A percentile compares a stretch with the other conserved stretches of the same genome.
Conservation (phyloP, 2,329 filamentous ascomycete species). For the Aureobasidium sp. region DNA sequence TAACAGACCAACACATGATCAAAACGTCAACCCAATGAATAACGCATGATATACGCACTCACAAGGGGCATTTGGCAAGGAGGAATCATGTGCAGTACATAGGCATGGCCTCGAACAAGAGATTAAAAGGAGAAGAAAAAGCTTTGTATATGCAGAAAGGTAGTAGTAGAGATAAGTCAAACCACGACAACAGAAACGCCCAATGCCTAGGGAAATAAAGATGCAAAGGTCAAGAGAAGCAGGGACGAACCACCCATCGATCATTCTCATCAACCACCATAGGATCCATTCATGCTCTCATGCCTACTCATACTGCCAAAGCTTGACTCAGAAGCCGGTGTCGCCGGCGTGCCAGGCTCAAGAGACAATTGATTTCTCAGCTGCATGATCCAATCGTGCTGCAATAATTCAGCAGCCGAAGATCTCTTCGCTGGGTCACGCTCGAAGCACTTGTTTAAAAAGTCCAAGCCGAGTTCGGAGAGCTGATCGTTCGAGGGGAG, state of each 20-base stretch:
- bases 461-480: slow-evolving; percentile 76
- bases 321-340: slow-evolving; percentile 26
- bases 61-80: too few relatives aligned
- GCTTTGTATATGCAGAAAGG: not conserved
- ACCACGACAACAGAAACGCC: not conserved
- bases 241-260: not conserved
- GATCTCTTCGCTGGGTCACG: slow-evolving; percentile 71
- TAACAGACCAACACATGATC: too few relatives aligned
- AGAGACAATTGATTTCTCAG: slow-evolving; percentile 39
- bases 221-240: not conserved
- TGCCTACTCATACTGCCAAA: slow-evolving; percentile 11
- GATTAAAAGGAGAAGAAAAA: not conserved
- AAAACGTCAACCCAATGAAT: too few relatives aligned
- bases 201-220: not conserved
- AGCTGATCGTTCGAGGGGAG: slow-evolving; percentile 77
- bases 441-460: slow-evolving; percentile 77
- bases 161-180: not conserved
- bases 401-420: slow-evolving; percentile 78
- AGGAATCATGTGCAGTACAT: too few relatives aligned
- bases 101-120: too few relatives aligned
- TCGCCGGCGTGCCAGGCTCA: slow-evolving; percentile 39
- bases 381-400: slow-evolving; percentile 77
- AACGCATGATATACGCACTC: too few relatives aligned
- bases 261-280: not conserved
- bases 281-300: slow-evolving; percentile 5